These are phyloP conservation scores for Epichloe amarillans DNA, from an alignment of 2,329 filamentous ascomycete genomes.

Conservation along the genomic window DNA sequence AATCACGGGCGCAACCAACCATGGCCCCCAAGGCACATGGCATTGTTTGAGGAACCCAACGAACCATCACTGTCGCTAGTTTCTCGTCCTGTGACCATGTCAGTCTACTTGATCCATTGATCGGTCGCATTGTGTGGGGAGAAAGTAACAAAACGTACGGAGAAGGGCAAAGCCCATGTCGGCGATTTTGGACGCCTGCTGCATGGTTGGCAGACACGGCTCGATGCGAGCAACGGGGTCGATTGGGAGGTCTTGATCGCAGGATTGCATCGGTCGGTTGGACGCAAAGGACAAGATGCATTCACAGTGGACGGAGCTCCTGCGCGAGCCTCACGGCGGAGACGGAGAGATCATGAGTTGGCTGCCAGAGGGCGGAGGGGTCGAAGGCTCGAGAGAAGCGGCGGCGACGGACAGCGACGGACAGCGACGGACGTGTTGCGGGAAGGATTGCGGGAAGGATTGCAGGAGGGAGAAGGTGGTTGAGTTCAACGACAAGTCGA, in stretches of 20 bases:
- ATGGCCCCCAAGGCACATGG: background rate
- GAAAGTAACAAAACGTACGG: constrained; percentile 12
- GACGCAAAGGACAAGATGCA: background rate
- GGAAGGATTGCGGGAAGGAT: no score
- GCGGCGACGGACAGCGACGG: background rate
- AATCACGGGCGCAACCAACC: constrained; percentile 4
- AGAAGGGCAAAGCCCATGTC: constrained; percentile 20
- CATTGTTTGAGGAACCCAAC: constrained; percentile 1
- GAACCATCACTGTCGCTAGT: constrained; percentile 23
- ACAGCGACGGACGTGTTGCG: no score
- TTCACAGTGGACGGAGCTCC: constrained; percentile 4
- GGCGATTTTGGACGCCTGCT: constrained; percentile 14
- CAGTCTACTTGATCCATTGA: background rate
- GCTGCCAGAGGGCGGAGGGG: background rate
- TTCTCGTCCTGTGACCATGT: constrained; percentile 7
- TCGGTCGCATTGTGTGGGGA: background rate
- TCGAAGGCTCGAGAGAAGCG: background rate
- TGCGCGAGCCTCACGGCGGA: constrained; percentile 13
- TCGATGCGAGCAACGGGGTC: background rate
- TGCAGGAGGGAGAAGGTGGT: background rate
- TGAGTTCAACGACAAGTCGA: background rate
- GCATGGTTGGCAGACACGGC: constrained; percentile 8
- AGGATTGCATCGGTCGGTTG: background rate
- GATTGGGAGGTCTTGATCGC: background rate
- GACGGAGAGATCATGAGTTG: constrained; percentile 11